phyloP scores from a whole-genome alignment of 23 red algal genomes.

The Pyropia yezoensis region DNA sequence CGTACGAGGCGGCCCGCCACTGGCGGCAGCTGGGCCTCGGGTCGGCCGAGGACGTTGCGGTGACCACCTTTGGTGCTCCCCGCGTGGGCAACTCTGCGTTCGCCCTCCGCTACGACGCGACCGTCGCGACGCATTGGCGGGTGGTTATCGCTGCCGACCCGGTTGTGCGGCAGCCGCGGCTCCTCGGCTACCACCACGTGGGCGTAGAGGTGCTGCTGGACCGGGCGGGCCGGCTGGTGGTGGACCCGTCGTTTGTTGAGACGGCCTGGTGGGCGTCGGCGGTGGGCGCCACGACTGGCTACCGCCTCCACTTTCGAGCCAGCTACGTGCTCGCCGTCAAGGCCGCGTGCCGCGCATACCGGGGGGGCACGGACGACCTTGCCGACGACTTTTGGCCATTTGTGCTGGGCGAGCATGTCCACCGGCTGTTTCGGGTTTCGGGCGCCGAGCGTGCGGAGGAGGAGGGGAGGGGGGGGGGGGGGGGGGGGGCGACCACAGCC shows the following conservation, averaged over 20 bases:
- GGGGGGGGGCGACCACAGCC: no score
- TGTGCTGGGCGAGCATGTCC: slow-evolving; percentile 39
- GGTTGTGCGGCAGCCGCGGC: slow-evolving; percentile 26
- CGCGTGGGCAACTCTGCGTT: slow-evolving; percentile 57
- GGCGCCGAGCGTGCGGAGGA: no score
- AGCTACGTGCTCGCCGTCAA: slow-evolving; percentile 53
- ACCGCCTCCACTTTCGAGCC: slow-evolving; percentile 48
- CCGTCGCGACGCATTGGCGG: slow-evolving; percentile 73
- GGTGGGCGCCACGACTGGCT: slow-evolving; percentile 22
- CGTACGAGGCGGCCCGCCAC: slow-evolving; percentile 58
- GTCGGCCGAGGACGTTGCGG: slow-evolving; percentile 42
- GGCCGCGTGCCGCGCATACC: slow-evolving; percentile 36
- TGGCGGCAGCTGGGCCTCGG: slow-evolving; percentile 53
- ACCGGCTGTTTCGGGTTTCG: slow-evolving; percentile 34
- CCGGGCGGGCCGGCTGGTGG: slow-evolving; percentile 43
- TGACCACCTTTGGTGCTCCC: slow-evolving; percentile 70
- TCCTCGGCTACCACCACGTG: slow-evolving; percentile 53
- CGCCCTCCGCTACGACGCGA: slow-evolving; percentile 43
- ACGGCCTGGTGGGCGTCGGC: slow-evolving; percentile 51
- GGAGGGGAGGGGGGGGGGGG: no score
- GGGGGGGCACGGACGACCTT: slow-evolving; percentile 30
- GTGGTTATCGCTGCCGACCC: slow-evolving; percentile 59
- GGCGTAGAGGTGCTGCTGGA: slow-evolving; percentile 73
- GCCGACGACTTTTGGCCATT: slow-evolving; percentile 57
- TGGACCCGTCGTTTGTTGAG: slow-evolving; percentile 85